Percentiles rank a stretch among this genome's conserved stretches.
Conservation (phyloP, 164 flowering plant genomes). For the Vitis amurensis region DNA sequence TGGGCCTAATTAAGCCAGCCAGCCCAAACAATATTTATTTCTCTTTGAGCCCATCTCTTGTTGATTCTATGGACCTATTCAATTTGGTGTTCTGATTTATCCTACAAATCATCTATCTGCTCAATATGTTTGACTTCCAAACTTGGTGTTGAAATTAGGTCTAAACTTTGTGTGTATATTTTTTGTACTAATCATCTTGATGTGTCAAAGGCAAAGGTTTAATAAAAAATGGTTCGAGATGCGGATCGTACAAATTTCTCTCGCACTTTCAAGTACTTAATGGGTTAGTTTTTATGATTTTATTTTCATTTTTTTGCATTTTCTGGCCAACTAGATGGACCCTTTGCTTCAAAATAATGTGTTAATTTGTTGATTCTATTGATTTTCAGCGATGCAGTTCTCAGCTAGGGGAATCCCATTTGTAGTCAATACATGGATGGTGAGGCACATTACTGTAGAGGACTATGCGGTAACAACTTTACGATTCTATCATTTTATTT, state of each 20-base stretch:
- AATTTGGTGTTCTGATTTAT: too few relatives aligned
- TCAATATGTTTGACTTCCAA: too few relatives aligned
- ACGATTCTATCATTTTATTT: neutral
- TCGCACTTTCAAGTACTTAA: slow-evolving; percentile 81
- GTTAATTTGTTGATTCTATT: neutral
- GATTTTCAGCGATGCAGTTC: slow-evolving; percentile 75
- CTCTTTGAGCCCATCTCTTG: too few relatives aligned
- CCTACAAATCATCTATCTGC: too few relatives aligned
- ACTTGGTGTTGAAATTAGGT: too few relatives aligned
- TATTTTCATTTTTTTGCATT: neutral
- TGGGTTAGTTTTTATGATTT: slow-evolving; percentile 46
- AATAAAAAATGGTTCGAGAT: slow-evolving; percentile 13
- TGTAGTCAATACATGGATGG: slow-evolving; percentile 86
- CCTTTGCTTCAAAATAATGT: neutral
- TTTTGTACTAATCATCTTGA: neutral
- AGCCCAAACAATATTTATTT: too few relatives aligned
- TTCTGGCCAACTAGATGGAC: neutral
- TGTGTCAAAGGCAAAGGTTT: slow-evolving; percentile 6
- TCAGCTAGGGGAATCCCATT: slow-evolving; percentile 90
- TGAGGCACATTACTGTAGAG: slow-evolving; percentile 68
- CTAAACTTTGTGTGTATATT: too few relatives aligned
- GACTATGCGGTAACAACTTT: slow-evolving; percentile 78
- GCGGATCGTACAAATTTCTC: slow-evolving; percentile 45
- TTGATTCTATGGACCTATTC: too few relatives aligned
- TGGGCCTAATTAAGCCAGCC: too few relatives aligned